Percentiles rank a stretch among this genome's conserved stretches.
Evolutionary conservation across 1,139 yeast genomes (phyloP).

Genomic region (Diutina siamensis): DNA sequence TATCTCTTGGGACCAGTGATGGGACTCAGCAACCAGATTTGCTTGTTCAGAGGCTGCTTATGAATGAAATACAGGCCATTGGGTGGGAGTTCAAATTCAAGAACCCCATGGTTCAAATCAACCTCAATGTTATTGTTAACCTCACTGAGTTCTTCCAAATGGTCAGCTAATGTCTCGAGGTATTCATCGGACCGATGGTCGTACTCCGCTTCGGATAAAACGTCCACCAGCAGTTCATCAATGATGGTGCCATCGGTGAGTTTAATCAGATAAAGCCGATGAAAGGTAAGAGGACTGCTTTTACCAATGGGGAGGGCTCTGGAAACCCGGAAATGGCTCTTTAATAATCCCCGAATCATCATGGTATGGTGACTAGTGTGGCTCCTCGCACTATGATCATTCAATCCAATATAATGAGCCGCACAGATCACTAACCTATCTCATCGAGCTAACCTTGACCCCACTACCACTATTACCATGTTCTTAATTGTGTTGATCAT

Average conservation of each 20-base stretch:
- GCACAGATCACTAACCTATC: neutral
- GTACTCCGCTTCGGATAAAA: constrained; percentile 38
- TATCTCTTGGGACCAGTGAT: constrained; percentile 77
- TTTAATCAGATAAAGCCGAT: constrained; percentile 11
- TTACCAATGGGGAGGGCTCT: neutral
- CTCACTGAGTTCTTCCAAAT: constrained; percentile 54
- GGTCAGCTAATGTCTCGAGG: constrained; percentile 51
- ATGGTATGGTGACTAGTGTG: too few species aligned
- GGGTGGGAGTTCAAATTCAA: constrained; percentile 56
- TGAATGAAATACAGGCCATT: constrained; percentile 79
- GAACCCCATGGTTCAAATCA: constrained; percentile 77
- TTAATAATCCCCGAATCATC: neutral
- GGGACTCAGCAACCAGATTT: constrained; percentile 88
- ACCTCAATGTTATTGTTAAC: constrained; percentile 51
- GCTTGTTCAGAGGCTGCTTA: constrained; percentile 90
- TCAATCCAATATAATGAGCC: neutral
- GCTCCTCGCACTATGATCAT: too few species aligned
- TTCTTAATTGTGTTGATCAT: constrained; percentile 18
- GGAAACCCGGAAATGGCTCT: neutral
- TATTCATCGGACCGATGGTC: constrained; percentile 49
- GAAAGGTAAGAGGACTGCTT: neutral
- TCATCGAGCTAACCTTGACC: neutral
- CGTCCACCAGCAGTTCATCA: constrained; percentile 34
- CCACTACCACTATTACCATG: constrained; percentile 12
- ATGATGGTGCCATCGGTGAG: constrained; percentile 42